Evolutionary conservation across 352 stramenopile genomes (phyloP).

Genomic region (Globisporangium orthogonon): DNA sequence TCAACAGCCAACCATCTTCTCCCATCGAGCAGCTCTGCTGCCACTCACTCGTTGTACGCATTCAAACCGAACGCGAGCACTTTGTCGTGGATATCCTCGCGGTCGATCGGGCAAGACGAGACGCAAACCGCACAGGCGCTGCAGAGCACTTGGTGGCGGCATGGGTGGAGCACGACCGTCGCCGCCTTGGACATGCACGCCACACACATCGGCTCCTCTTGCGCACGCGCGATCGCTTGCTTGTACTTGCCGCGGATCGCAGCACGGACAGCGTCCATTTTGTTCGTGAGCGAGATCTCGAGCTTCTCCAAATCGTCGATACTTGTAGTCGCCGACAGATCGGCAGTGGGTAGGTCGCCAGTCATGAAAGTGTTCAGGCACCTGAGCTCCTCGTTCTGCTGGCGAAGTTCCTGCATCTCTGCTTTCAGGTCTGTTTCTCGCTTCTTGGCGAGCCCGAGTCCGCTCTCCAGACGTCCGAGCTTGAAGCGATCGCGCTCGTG

Average conservation of each 20-base stretch:
- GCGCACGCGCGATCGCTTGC: slow-evolving; percentile 12
- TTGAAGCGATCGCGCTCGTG: slow-evolving; percentile 17
- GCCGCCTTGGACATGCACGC: slow-evolving; percentile 43
- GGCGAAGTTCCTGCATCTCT: slow-evolving; percentile 16
- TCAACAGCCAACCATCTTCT: too few relatives aligned
- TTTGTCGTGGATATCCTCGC: slow-evolving; percentile 49
- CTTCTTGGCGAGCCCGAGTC: slow-evolving; percentile 27
- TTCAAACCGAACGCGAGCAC: slow-evolving; percentile 56
- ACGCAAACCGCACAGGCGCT: slow-evolving; percentile 42
- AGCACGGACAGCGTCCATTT: slow-evolving; percentile 23
- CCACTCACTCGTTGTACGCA: slow-evolving; percentile 22
- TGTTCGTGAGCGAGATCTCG: slow-evolving; percentile 20
- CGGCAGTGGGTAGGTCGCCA: slow-evolving; percentile 13
- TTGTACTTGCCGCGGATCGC: slow-evolving; percentile 26
- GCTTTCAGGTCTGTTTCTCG: slow-evolving; percentile 20
- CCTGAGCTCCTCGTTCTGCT: slow-evolving; percentile 20
- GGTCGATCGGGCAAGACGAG: slow-evolving; percentile 50
- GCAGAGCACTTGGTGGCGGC: slow-evolving; percentile 59
- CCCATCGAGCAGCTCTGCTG: not conserved
- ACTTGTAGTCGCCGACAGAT: slow-evolving; percentile 16
- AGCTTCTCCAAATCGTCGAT: slow-evolving; percentile 40
- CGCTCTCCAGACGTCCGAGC: slow-evolving; percentile 20
- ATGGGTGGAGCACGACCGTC: slow-evolving; percentile 49
- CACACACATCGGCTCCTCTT: slow-evolving; percentile 32
- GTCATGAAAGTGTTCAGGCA: slow-evolving; percentile 15